These are phyloP conservation scores for Phaeotremella skinneri DNA, from an alignment of 768 basidiomycete genomes.

Conservation along the genomic window DNA sequence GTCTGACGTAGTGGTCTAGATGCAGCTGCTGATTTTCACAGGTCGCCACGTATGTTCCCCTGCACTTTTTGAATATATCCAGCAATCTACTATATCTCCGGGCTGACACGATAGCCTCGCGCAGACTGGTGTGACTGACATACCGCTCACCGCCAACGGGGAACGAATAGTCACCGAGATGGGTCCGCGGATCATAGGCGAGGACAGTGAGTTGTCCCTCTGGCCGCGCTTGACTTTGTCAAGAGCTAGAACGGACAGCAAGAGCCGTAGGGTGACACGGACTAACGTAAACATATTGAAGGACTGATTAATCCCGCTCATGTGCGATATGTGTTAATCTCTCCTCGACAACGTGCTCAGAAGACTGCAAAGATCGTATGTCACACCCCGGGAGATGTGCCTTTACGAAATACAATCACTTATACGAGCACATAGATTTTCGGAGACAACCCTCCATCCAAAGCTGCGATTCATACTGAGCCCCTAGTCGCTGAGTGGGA, in stretches of 20 bases:
- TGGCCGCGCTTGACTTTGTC: too few species aligned
- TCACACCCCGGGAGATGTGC: neutral
- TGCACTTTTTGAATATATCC: neutral
- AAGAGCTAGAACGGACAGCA: too few species aligned
- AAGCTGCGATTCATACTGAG: constrained; percentile 36
- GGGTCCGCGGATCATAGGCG: constrained; percentile 68
- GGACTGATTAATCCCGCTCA: constrained; percentile 76
- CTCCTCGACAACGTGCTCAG: constrained; percentile 82
- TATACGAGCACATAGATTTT: constrained; percentile 36
- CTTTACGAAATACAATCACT: neutral
- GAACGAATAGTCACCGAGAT: constrained; percentile 67
- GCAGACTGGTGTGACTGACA: constrained; percentile 83
- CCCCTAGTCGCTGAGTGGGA: constrained; percentile 66
- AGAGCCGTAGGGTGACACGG: neutral
- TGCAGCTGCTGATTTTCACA: neutral
- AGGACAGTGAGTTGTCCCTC: constrained; percentile 75
- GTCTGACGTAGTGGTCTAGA: constrained; percentile 58
- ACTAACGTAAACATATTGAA: constrained; percentile 48
- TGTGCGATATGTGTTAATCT: constrained; percentile 71
- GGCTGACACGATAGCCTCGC: constrained; percentile 11
- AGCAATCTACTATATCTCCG: neutral
- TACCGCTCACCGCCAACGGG: constrained; percentile 76
- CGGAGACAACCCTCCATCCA: constrained; percentile 33
- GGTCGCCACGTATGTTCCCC: constrained; percentile 11
- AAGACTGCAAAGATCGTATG: constrained; percentile 71